phyloP scores from a whole-genome alignment of 345 rosid genomes.

The Lepidium didymum region DNA sequence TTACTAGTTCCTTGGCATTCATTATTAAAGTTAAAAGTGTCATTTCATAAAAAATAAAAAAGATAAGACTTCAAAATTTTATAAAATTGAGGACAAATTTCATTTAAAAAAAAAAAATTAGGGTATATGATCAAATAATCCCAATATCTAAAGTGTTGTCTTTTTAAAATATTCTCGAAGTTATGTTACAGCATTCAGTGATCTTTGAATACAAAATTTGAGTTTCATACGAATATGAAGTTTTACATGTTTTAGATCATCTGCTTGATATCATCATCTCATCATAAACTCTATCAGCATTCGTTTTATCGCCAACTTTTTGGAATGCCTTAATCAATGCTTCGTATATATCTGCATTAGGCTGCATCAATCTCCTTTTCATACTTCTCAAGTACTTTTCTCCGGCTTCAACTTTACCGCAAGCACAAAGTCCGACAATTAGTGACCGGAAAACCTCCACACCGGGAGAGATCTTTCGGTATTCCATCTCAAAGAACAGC shows the following conservation, averaged over 20 bases:
- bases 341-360: constrained; percentile 35
- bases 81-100: too few relatives aligned
- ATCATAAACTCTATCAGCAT: constrained; percentile 29
- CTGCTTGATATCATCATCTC: constrained; percentile 34
- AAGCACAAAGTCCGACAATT: constrained; percentile 38
- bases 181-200: too few relatives aligned
- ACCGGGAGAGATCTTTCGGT: constrained; percentile 37
- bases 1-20: too few relatives aligned
- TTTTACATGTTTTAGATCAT: neutral
- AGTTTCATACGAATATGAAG: too few relatives aligned
- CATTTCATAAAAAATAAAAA: too few relatives aligned
- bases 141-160: too few relatives aligned
- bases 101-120: too few relatives aligned
- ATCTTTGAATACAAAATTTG: too few relatives aligned
- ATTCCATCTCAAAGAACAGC: constrained; percentile 69
- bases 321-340: constrained; percentile 27
- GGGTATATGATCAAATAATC: too few relatives aligned
- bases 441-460: constrained; percentile 33
- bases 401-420: constrained; percentile 46
- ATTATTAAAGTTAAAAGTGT: too few relatives aligned
- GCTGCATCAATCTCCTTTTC: constrained; percentile 32
- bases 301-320: constrained; percentile 27
- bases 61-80: too few relatives aligned
- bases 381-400: constrained; percentile 46
- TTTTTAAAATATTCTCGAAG: too few relatives aligned